Evolutionary conservation across 148 eudicot species (phyloP), one percentile per base, ranked within the genome.

Genomic region (Diospyros lotus): DNA sequence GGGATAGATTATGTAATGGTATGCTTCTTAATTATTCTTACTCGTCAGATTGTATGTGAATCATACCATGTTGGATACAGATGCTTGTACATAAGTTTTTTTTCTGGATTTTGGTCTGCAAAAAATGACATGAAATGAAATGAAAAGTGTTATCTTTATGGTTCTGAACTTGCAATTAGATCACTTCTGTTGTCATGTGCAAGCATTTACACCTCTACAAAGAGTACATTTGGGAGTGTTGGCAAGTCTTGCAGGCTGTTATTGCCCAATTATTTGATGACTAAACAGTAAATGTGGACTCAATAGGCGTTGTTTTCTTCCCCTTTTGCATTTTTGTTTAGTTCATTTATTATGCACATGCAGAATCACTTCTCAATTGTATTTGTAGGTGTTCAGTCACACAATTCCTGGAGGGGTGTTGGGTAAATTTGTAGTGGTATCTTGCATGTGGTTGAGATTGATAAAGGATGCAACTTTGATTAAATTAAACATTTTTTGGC

Each of bases 1-100:
- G 97, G 98, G 78, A 56, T 95, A 9, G 88, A 90, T 39, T 74
- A 85, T 76, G 71, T 95, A 65, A 92, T 87, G 93, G 96, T 95
- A 90, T 74, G 79, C 52, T 43, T 14, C 50, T n/a, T 54, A 64
- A 12, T 60, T n/a, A 9, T 77, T 68, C 43, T 55, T 66, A 2
- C 9, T 70, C 43, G 11, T 3, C 48, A 41, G 2, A 53, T 58
- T 6, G 18, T 15, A 56, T 42, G 6, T 77, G 10, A 67, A 63
- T 61, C 68, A 41, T 68, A 43, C 28, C 58, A 50, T 63, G 50
- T 58, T 65, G 63, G 48, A 9, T 40, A 40, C 12, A 54, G 38
- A 66, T 68, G 59, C 58, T 39, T 12, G 56, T 15, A 14, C 18
- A 4, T 48, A 48, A 28, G 0, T 28, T 28, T 28, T 50, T 68